Evolutionary conservation across 2,329 filamentous ascomycete genomes (phyloP).

Genomic region (Tolypocladium amazonense): DNA sequence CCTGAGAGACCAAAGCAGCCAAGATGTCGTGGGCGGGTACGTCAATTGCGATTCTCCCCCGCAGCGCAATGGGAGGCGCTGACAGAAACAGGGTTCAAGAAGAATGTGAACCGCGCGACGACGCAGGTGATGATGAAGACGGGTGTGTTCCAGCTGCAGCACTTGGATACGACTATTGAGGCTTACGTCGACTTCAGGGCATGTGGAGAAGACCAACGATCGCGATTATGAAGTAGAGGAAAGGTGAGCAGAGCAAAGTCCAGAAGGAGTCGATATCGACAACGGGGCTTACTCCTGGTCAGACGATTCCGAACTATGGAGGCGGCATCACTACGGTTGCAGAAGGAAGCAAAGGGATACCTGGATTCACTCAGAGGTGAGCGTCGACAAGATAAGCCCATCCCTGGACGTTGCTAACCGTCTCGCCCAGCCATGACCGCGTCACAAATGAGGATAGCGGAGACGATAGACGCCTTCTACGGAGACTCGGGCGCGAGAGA

Average conservation of each 20-base stretch:
- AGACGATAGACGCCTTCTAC: conserved; percentile 99
- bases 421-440: conserved; percentile 78
- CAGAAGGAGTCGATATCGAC: background rate
- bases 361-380: conserved; percentile 84
- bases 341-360: conserved; percentile 98
- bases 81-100: conserved; percentile 44
- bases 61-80: conserved; percentile 16
- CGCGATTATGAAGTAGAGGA: conserved; percentile 98
- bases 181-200: conserved; percentile 41
- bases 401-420: background rate
- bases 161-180: no score
- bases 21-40: conserved; percentile 64
- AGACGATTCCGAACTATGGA: conserved; percentile 98
- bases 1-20: conserved; percentile 8
- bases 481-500: conserved; percentile 91
- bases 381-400: background rate
- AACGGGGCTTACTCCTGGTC: conserved; percentile 11
- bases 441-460: conserved; percentile 97
- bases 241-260: conserved; percentile 40
- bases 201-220: conserved; percentile 97
- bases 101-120: conserved; percentile 96
- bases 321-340: conserved; percentile 77
- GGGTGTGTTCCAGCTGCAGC: conserved; percentile 36
- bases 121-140: conserved; percentile 99
- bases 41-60: conserved; percentile 11